These are phyloP conservation scores for Debaryomyces maramus DNA, from an alignment of 805 yeast species.

Conservation along the genomic window DNA sequence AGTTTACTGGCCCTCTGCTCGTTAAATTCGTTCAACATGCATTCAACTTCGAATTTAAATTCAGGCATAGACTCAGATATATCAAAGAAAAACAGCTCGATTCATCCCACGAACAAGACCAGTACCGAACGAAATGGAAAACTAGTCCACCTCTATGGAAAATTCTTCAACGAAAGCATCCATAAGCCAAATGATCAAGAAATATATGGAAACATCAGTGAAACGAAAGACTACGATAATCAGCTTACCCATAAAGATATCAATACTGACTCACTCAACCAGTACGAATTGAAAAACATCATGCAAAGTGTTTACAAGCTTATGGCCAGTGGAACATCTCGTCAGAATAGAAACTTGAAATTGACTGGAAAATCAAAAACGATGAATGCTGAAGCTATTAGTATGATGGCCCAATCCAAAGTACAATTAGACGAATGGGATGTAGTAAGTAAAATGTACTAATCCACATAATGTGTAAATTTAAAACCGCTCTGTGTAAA, in stretches of 20 bases:
- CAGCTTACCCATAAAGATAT: background rate
- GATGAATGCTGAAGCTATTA: background rate
- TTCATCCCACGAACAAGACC: background rate
- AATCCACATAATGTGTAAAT: slow-evolving; percentile 5
- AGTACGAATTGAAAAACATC: slow-evolving; percentile 22
- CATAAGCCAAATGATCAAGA: slow-evolving; percentile 7
- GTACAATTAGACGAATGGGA: slow-evolving; percentile 33
- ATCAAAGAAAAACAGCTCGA: background rate
- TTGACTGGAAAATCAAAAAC: slow-evolving; percentile 7
- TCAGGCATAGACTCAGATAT: background rate
- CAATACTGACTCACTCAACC: background rate
- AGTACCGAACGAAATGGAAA: background rate
- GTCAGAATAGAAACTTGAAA: background rate
- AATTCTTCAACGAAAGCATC: background rate
- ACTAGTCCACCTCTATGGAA: background rate
- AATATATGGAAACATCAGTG: slow-evolving; percentile 28
- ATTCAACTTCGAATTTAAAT: background rate
- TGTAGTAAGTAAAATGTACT: slow-evolving; percentile 30
- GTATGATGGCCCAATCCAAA: slow-evolving; percentile 18
- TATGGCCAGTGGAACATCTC: slow-evolving; percentile 16
- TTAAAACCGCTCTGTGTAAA: no score
- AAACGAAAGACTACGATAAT: slow-evolving; percentile 10
- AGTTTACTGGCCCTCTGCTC: background rate
- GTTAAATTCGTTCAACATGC: background rate
- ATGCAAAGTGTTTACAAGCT: slow-evolving; percentile 34